A percentile compares a stretch with the other conserved stretches of the same genome.
Evolutionary conservation across 2,329 filamentous ascomycete species (phyloP).

Genomic region (Diaporthe citriasiana): DNA sequence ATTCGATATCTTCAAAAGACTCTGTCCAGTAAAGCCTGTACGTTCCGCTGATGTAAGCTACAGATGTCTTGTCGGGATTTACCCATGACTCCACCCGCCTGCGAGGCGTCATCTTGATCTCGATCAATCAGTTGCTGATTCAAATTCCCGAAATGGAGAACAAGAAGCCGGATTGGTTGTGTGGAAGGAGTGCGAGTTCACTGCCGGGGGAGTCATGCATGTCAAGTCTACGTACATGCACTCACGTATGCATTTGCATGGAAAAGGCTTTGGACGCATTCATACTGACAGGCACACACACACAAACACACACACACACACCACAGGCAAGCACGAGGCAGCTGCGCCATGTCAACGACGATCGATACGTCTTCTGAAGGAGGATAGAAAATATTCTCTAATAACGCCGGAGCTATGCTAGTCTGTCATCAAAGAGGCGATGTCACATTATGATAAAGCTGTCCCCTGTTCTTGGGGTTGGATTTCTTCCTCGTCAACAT

Average conservation of each 20-base stretch:
- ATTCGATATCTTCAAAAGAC: neutral
- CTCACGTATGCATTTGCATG: neutral
- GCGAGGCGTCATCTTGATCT: neutral
- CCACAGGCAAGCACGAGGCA: neutral
- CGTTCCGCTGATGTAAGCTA: neutral
- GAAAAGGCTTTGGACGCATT: neutral
- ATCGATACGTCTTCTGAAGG: neutral
- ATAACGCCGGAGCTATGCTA: conserved; percentile 27
- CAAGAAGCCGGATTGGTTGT: neutral
- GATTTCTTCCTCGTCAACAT: neutral
- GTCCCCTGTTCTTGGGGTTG: neutral
- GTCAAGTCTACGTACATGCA: neutral
- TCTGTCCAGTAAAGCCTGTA: neutral
- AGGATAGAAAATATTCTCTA: neutral
- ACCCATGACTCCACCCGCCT: neutral
- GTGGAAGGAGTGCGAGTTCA: no score
- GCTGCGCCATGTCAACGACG: neutral
- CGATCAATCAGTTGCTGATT: neutral
- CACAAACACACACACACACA: no score
- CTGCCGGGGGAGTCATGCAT: neutral
- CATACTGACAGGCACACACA: no score
- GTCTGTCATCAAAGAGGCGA: neutral
- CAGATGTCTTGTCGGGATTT: neutral
- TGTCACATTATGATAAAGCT: neutral
- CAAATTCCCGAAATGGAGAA: neutral